A percentile compares a stretch with the other conserved stretches of the same genome.
Conservation (phyloP, 2,329 filamentous ascomycete genomes). For the Alternaria sp. region DNA sequence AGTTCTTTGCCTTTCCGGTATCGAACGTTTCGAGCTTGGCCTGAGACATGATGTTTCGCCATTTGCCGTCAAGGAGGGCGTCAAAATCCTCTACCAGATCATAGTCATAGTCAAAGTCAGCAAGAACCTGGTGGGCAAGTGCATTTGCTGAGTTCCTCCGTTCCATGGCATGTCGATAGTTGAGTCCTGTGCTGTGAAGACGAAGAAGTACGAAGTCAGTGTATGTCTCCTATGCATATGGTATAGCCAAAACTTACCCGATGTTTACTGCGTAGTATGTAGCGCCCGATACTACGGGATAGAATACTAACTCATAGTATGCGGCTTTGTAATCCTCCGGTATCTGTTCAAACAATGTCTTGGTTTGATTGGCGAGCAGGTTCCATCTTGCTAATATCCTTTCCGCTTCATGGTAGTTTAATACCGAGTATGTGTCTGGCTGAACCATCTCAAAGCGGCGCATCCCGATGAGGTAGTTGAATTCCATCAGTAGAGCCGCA, state of each 20-base stretch:
- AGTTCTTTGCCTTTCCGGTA: constrained; percentile 56
- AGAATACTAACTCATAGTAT: constrained; percentile 68
- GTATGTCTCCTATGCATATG: not conserved
- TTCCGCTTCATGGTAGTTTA: constrained; percentile 68
- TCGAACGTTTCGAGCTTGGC: constrained; percentile 21
- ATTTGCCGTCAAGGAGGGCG: constrained; percentile 36
- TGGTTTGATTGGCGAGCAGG: constrained; percentile 59
- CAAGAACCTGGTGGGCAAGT: constrained; percentile 32
- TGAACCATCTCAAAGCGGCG: constrained; percentile 63
- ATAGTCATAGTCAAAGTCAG: constrained; percentile 29
- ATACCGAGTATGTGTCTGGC: constrained; percentile 50
- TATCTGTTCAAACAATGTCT: constrained; percentile 62
- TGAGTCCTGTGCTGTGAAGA: constrained; percentile 19
- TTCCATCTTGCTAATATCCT: constrained; percentile 63
- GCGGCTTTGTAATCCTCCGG: constrained; percentile 59
- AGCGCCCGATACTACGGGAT: constrained; percentile 64
- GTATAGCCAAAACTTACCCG: not conserved
- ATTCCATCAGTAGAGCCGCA: constrained; percentile 9
- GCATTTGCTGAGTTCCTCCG: constrained; percentile 37
- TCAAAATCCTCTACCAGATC: constrained; percentile 36
- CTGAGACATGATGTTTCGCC: constrained; percentile 42
- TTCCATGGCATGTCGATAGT: constrained; percentile 34
- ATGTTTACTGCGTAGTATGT: constrained; percentile 56
- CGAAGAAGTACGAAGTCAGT: not conserved
- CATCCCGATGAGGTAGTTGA: constrained; percentile 55